These are phyloP conservation scores for Lanmaoa pseudosensibilis DNA, from an alignment of 768 basidiomycete species.

Conservation along the genomic window DNA sequence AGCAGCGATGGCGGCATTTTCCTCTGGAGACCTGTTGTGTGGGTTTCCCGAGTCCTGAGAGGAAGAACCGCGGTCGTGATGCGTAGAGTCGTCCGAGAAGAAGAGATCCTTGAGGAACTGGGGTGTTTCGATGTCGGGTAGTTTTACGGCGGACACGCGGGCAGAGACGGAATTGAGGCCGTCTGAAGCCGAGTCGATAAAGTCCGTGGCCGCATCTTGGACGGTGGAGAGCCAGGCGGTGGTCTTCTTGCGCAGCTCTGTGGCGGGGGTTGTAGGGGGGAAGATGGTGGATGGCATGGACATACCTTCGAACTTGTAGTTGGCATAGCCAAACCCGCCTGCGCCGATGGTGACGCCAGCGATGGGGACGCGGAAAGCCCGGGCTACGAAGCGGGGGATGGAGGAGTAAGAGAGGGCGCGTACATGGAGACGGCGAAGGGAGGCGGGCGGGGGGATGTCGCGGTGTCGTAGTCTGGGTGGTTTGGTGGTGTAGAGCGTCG, in stretches of 20 bases:
- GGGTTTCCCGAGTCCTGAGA: slow-evolving; percentile 39
- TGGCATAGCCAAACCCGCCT: slow-evolving; percentile 90
- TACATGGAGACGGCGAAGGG: slow-evolving; percentile 65
- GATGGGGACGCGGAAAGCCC: slow-evolving; percentile 86
- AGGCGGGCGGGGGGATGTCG: slow-evolving; percentile 36
- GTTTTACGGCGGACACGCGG: slow-evolving; percentile 59
- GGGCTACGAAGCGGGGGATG: slow-evolving; percentile 83
- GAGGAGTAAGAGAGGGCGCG: slow-evolving; percentile 83
- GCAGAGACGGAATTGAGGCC: slow-evolving; percentile 59
- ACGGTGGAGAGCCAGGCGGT: slow-evolving; percentile 63
- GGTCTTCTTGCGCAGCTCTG: slow-evolving; percentile 74
- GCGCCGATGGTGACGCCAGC: slow-evolving; percentile 89
- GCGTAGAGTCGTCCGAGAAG: slow-evolving; percentile 30
- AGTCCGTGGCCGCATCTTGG: slow-evolving; percentile 58
- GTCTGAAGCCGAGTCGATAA: slow-evolving; percentile 73
- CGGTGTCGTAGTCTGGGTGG: slow-evolving; percentile 19
- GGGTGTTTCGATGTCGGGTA: slow-evolving; percentile 55
- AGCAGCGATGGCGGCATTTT: slow-evolving; percentile 67
- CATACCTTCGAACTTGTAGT: slow-evolving; percentile 94
- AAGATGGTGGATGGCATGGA: not conserved
- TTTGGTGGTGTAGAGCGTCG: not conserved
- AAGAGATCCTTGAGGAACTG: slow-evolving; percentile 72
- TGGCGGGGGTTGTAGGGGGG: not conserved
- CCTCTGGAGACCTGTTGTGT: slow-evolving; percentile 47
- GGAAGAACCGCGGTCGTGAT: slow-evolving; percentile 33